Base-by-base conservation (phyloP, 306 rosid genomes). In the Cicer bijugum region DNA sequence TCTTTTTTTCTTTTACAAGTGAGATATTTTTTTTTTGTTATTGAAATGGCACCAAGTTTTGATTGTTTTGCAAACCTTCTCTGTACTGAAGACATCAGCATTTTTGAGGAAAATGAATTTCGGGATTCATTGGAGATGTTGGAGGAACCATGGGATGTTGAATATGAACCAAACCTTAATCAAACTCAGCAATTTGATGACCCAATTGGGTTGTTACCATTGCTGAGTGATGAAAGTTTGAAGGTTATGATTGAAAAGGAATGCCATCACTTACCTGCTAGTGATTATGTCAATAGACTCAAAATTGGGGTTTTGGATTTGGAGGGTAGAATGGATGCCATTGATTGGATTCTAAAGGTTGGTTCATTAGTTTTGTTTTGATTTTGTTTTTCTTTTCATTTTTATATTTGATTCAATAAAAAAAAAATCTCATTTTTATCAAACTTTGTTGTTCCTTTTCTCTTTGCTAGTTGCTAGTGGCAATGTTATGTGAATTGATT, bases 331-430 rank as follows among this genome's bases (percentile, higher is more conserved):
- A 82, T 80, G 15, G 87, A 88, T 11, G 92, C 96, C 52, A 77
- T 91, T 75, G 83, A 85, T 79, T 94, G 97, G 99, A 91, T 91
- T 81, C 33, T 28, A 74, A 85, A 87, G 98, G 98, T 94, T 71
- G 68, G 88, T 75, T 72, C 53, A 1, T 33, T 61, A 50, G 43
- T 9, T 37, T 10, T 62, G 40, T 12, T 72, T 84, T 81, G 44
- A 37, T 9, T 37, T 10, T 62, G 40, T 12, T 72, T 84, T 81
- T 44, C 61, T 77, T 20, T 65, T 64, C 12, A 9, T 70, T 52
- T 63, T 69, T 14, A 16, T 15, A 16, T 15, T 47, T 4, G 1
- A 19, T 50, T n/a, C 6, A n/a, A 3, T n/a, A 7, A 1, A 16
- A 19, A 16, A 19, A 19, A 55, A 8, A 10, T 55, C 61, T 55